Base-by-base conservation (phyloP, 805 yeast species). In the Kazachstania viticola region DNA sequence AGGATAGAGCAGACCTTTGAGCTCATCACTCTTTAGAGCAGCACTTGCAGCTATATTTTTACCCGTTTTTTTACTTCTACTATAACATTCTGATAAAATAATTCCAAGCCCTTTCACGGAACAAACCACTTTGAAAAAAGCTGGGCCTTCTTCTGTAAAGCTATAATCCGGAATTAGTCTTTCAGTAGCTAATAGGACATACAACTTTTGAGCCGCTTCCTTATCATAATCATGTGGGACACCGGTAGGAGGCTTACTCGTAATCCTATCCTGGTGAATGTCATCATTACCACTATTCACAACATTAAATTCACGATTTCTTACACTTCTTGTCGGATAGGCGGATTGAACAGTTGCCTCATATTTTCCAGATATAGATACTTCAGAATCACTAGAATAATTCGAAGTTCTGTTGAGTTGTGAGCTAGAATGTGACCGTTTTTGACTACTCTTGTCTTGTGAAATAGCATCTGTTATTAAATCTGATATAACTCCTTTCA, bases 1-100 rank as follows among this genome's bases (percentile, higher is more conserved):
- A n/a, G n/a, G n/a, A n/a, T n/a, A n/a, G n/a, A 28, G 9, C 13
- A 28, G 9, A 17, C 12, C 25, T 15, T 29, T 17, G 6, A 29
- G 22, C 22, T 21, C 26, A 3, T 17, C 14, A n/a, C 32, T 21
- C 6, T 29, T 14, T 12, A 38, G 21, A 2, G 44, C 43, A 16
- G 31, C 21, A 15, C 15, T 14, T 9, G 49, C 47, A 12, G 48
- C 35, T 9, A 30, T 32, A 18, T 45, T 43, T 24, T 46, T 34
- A 1, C 49, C 33, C 12, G 35, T 29, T 28, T 37, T 44, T 21
- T 46, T 46, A 25, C 39, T 46, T 24, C 42, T 36, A 4, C 48
- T 48, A 17, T 6, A 17, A 16, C 49, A 48, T 30, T 36, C 36
- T 19, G 46, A 46, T 17, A 46, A 29, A 18, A 35, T 12, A 15